Conservation (phyloP, 495 filamentous ascomycete species). For the Penicillium crystallinum region DNA sequence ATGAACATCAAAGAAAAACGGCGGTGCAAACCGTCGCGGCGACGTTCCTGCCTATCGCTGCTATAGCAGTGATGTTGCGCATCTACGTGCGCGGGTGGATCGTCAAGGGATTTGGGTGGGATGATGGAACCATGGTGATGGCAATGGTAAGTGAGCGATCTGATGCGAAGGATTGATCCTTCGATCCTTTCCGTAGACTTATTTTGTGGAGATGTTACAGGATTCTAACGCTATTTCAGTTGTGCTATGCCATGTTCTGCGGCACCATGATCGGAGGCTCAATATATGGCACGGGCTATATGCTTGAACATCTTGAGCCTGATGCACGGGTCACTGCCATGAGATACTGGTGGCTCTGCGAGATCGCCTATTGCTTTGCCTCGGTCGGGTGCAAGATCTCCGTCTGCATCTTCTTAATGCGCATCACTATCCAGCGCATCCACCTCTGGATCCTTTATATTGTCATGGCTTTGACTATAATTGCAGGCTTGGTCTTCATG, state of each 20-base stretch:
- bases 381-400: constrained; percentile 41
- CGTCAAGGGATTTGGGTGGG: constrained; percentile 41
- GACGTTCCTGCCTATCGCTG: constrained; percentile 34
- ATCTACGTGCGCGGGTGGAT: constrained; percentile 39
- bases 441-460: constrained; percentile 36
- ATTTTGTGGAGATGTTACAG: neutral
- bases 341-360: constrained; percentile 43
- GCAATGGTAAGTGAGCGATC: constrained; percentile 25
- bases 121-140: constrained; percentile 38
- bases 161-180: neutral
- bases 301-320: constrained; percentile 19
- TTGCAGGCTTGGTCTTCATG: constrained; percentile 35
- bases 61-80: constrained; percentile 33
- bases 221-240: constrained; percentile 10
- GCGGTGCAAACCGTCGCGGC: constrained; percentile 34
- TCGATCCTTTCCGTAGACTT: neutral
- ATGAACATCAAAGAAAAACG: constrained; percentile 23
- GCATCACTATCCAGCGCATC: constrained; percentile 33
- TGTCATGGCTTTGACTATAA: constrained; percentile 34
- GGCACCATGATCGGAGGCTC: constrained; percentile 38
- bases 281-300: constrained; percentile 33
- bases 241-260: constrained; percentile 35
- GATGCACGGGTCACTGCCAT: constrained; percentile 30
- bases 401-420: constrained; percentile 42
- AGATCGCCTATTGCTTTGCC: constrained; percentile 40